These are phyloP conservation scores for Podospora anserina DNA, from an alignment of 495 filamentous ascomycete genomes.

Conservation along the genomic window DNA sequence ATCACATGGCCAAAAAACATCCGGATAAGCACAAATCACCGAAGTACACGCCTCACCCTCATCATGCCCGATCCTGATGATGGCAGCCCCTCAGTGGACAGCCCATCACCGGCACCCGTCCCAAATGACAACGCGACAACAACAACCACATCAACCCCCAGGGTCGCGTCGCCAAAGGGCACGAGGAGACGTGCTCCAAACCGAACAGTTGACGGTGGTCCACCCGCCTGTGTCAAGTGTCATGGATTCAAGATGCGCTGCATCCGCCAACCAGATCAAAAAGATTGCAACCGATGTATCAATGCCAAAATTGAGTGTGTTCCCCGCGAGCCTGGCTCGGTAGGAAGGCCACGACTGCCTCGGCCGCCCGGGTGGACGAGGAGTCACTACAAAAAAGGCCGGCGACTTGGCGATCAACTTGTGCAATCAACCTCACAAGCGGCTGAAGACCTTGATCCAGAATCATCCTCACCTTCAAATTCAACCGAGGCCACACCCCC, in stretches of 20 bases:
- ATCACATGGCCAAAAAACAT: background rate
- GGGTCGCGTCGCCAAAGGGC: background rate
- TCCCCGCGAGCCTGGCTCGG: background rate
- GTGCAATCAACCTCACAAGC: background rate
- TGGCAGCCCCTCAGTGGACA: background rate
- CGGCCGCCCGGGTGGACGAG: background rate
- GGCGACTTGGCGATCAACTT: background rate
- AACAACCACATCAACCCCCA: background rate
- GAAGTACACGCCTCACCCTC: background rate
- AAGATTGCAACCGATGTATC: background rate
- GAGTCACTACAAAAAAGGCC: background rate
- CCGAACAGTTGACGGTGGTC: background rate
- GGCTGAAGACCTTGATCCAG: background rate
- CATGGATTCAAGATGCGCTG: conserved; percentile 1
- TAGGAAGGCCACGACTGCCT: background rate
- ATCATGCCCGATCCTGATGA: background rate
- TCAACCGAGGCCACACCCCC: background rate
- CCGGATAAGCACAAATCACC: background rate
- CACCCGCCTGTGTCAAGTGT: background rate
- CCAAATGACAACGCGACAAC: background rate
- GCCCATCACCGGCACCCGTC: background rate
- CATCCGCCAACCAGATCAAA: background rate
- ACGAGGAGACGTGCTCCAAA: background rate
- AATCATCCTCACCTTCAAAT: background rate
- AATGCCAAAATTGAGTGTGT: background rate